Evolutionary conservation across 306 rosid genomes (phyloP).

Genomic region (Erythrophleum fordii): DNA sequence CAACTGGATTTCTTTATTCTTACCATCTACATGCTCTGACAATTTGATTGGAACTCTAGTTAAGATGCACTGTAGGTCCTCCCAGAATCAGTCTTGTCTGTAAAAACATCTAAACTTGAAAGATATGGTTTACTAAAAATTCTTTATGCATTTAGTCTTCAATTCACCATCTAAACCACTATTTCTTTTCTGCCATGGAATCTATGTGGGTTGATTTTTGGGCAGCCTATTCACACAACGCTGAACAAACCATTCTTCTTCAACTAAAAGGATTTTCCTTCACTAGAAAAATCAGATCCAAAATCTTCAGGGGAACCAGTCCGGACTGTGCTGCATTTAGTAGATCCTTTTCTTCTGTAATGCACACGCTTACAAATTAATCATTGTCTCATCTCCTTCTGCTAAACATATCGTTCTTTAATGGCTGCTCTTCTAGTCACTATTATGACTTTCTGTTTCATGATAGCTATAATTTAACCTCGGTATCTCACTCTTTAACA

Average conservation of each 20-base stretch:
- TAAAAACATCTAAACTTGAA: conserved; percentile 1
- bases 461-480: conserved; percentile 23
- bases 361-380: conserved; percentile 28
- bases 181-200: conserved; percentile 5
- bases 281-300: conserved; percentile 17
- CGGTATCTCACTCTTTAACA: conserved; percentile 17
- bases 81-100: not conserved
- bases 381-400: conserved; percentile 29
- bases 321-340: conserved; percentile 14
- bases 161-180: not conserved
- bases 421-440: conserved; percentile 4
- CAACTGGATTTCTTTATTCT: not conserved
- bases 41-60: not conserved
- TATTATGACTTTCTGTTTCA: not conserved
- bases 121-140: conserved; percentile 26
- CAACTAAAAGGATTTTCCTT: conserved; percentile 8
- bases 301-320: conserved; percentile 3
- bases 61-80: conserved; percentile 2
- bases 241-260: conserved; percentile 15
- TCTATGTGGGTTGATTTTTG: not conserved
- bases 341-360: conserved; percentile 21
- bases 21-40: not conserved
- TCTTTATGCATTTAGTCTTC: conserved; percentile 24
- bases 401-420: conserved; percentile 17
- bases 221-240: conserved; percentile 2